phyloP scores from a whole-genome alignment of 768 basidiomycete species.

The Coprinopsis marcescibilis region DNA sequence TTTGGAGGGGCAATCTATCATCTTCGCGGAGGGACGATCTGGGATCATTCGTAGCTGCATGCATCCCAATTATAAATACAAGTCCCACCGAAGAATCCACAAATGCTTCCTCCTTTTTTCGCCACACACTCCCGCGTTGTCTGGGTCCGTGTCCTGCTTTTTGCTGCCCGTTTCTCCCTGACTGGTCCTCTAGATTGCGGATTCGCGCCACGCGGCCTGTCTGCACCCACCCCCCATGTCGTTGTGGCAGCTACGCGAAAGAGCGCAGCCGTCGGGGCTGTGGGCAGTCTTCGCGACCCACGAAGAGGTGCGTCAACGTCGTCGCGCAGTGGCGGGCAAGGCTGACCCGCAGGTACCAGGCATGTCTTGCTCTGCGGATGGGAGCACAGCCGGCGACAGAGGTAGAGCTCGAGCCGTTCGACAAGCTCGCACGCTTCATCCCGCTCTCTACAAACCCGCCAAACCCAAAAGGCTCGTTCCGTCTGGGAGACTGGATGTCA shows the following conservation, averaged over 20 bases:
- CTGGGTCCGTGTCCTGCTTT: slow-evolving; percentile 45
- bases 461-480: slow-evolving; percentile 60
- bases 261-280: slow-evolving; percentile 27
- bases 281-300: slow-evolving; percentile 59
- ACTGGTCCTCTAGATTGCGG: slow-evolving; percentile 1
- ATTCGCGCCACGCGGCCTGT: too few species aligned
- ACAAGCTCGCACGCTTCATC: slow-evolving; percentile 45
- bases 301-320: slow-evolving; percentile 45
- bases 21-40: slow-evolving; percentile 24
- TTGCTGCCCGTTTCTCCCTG: too few species aligned
- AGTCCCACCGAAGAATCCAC: not conserved
- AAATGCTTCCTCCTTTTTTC: slow-evolving; percentile 30
- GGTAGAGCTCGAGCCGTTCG: slow-evolving; percentile 55
- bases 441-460: slow-evolving; percentile 65
- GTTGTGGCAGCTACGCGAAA: slow-evolving; percentile 27
- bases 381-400: slow-evolving; percentile 50
- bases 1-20: not conserved
- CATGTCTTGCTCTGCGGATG: slow-evolving; percentile 47
- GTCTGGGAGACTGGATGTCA: slow-evolving; percentile 74
- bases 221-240: too few species aligned
- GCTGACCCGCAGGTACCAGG: slow-evolving; percentile 30
- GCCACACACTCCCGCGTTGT: slow-evolving; percentile 49
- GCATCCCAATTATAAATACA: too few species aligned
- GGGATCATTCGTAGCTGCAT: slow-evolving; percentile 16
- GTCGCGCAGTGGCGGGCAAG: not conserved